Conservation (phyloP, 83 land plant species). For the Thuja plicata region DNA sequence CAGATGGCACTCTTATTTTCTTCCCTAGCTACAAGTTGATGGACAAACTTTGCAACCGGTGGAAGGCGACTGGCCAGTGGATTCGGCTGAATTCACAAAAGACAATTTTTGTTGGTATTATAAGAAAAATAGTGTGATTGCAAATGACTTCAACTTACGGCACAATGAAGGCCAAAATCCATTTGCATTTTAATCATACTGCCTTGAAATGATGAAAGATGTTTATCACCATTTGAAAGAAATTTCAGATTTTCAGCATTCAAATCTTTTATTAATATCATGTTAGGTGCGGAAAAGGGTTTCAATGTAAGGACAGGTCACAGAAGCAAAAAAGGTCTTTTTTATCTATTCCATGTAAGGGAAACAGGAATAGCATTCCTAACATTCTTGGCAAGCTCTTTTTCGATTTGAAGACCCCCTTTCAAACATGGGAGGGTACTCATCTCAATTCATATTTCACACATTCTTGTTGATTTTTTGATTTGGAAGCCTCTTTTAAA, state of each 20-base stretch:
- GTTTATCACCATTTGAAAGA: neutral
- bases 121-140: neutral
- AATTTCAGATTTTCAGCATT: neutral
- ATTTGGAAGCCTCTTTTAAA: neutral
- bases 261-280: neutral
- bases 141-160: neutral
- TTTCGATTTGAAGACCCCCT: neutral
- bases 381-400: neutral
- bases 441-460: neutral
- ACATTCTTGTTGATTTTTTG: too few species aligned
- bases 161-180: neutral
- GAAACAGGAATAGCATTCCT: neutral
- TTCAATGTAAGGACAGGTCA: neutral
- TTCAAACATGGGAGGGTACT: neutral
- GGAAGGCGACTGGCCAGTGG: conserved; percentile 95
- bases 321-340: neutral
- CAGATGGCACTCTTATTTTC: conserved; percentile 87
- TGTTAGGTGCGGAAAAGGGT: neutral
- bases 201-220: neutral
- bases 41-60: conserved; percentile 76
- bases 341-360: neutral
- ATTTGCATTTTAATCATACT: neutral
- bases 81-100: conserved; percentile 60
- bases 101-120: conserved; percentile 80
- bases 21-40: conserved; percentile 95